Conservation (phyloP, 2,329 filamentous ascomycete species). For the Macroventuria anomochaeta region DNA sequence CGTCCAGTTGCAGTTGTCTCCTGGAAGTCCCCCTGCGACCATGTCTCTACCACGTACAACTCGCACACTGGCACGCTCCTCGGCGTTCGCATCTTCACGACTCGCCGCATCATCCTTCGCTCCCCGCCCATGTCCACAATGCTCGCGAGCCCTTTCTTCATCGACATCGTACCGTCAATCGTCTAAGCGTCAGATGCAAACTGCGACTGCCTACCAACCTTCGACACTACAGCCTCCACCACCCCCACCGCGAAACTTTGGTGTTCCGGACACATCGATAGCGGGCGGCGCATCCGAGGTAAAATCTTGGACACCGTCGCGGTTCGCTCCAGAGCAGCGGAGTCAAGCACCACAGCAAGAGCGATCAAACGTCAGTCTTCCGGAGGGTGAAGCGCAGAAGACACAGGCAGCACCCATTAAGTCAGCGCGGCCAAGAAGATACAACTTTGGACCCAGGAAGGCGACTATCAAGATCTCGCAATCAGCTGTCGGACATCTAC, state of each 20-base stretch:
- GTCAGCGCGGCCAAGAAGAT: slow-evolving; percentile 62
- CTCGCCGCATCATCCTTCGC: slow-evolving; percentile 35
- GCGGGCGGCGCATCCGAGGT: slow-evolving; percentile 58
- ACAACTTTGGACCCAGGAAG: slow-evolving; percentile 80
- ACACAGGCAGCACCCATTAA: slow-evolving; percentile 57
- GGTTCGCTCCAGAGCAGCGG: slow-evolving; percentile 37
- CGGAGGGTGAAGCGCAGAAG: slow-evolving; percentile 72
- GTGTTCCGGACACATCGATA: slow-evolving; percentile 68
- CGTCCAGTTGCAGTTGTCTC: slow-evolving; percentile 2
- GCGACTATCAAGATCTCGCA: slow-evolving; percentile 88
- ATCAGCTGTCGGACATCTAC: slow-evolving; percentile 79
- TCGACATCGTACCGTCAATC: slow-evolving; percentile 45
- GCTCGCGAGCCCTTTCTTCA: slow-evolving; percentile 55
- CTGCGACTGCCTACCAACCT: slow-evolving; percentile 69
- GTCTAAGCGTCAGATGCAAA: slow-evolving; percentile 61
- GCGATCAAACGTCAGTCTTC: slow-evolving; percentile 55
- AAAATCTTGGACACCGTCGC: slow-evolving; percentile 57
- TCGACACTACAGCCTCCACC: slow-evolving; percentile 63
- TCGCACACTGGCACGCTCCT: slow-evolving; percentile 32
- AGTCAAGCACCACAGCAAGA: slow-evolving; percentile 26
- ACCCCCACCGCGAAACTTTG: slow-evolving; percentile 64
- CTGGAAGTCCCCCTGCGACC: slow-evolving; percentile 14
- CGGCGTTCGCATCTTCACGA: slow-evolving; percentile 30
- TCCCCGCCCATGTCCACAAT: slow-evolving; percentile 51
- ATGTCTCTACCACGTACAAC: slow-evolving; percentile 45